Evolutionary conservation across 768 basidiomycete species (phyloP).

Genomic region (Dentipellis fragilis): DNA sequence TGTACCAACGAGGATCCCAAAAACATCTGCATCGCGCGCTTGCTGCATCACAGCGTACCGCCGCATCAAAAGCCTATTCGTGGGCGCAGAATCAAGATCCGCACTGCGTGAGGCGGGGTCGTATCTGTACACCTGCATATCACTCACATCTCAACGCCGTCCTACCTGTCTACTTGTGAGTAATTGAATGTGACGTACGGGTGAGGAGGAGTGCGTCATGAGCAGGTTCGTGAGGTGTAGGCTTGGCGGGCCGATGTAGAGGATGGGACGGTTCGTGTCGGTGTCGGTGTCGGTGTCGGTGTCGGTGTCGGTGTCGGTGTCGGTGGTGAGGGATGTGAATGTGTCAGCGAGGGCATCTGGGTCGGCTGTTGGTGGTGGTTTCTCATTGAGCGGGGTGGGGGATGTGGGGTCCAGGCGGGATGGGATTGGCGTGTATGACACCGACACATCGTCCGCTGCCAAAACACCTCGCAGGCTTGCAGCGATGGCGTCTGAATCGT

Average conservation of each 20-base stretch:
- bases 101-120: conserved; percentile 42
- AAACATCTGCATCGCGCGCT: conserved; percentile 86
- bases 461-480: conserved; percentile 18
- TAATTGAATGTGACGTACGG: conserved; percentile 35
- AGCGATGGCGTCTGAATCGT: conserved; percentile 24
- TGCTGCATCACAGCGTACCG: conserved; percentile 82
- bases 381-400: background rate
- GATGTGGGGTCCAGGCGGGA: conserved; percentile 12
- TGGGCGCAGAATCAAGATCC: conserved; percentile 50
- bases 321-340: background rate
- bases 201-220: conserved; percentile 63
- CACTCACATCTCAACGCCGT: background rate
- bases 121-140: conserved; percentile 62
- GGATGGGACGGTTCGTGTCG: conserved; percentile 7
- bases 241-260: conserved; percentile 73
- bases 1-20: conserved; percentile 92
- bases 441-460: background rate
- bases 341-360: background rate
- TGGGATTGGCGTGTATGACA: conserved; percentile 27
- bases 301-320: background rate
- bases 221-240: conserved; percentile 77
- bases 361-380: background rate
- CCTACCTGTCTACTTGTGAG: background rate
- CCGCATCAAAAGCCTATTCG: conserved; percentile 81
- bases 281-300: background rate